Evolutionary conservation across 2,329 filamentous ascomycete species (phyloP).

Genomic region (Ophiostoma triangulosporum): DNA sequence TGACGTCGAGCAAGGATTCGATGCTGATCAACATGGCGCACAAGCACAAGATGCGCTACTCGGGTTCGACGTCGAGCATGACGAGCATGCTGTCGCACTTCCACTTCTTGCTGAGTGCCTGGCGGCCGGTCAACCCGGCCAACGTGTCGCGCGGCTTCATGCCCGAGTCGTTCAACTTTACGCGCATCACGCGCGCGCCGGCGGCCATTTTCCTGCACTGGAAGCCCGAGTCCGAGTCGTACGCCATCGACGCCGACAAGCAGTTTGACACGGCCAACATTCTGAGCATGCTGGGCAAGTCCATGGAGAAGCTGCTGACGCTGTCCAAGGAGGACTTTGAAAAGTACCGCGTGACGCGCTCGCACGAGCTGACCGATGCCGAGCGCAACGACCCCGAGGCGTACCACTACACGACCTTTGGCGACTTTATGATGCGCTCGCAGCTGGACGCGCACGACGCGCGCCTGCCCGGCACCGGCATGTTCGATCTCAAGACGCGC

Average conservation of each 20-base stretch:
- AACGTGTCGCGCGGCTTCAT: conserved; percentile 56
- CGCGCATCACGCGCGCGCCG: conserved; percentile 57
- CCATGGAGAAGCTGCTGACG: conserved; percentile 91
- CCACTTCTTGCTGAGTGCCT: conserved; percentile 77
- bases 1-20: conserved; percentile 78
- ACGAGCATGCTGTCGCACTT: conserved; percentile 78
- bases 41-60: conserved; percentile 60
- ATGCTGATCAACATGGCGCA: conserved; percentile 56
- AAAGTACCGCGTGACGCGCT: conserved; percentile 58
- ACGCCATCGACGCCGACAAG: conserved; percentile 94
- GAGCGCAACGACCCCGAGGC: conserved; percentile 60
- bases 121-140: conserved; percentile 56
- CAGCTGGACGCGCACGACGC: conserved; percentile 85
- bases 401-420: conserved; percentile 77
- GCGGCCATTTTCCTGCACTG: conserved; percentile 70
- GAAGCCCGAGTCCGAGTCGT: conserved; percentile 68
- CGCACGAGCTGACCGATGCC: conserved; percentile 56
- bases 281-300: conserved; percentile 83
- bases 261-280: conserved; percentile 75
- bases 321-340: conserved; percentile 72
- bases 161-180: conserved; percentile 52
- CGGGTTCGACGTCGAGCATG: conserved; percentile 96
- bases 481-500: conserved; percentile 93
- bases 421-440: conserved; percentile 86
- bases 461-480: conserved; percentile 75